These are phyloP conservation scores for Lasiodiplodia gonubiensis DNA, from an alignment of 2,329 filamentous ascomycete genomes.

Conservation along the genomic window DNA sequence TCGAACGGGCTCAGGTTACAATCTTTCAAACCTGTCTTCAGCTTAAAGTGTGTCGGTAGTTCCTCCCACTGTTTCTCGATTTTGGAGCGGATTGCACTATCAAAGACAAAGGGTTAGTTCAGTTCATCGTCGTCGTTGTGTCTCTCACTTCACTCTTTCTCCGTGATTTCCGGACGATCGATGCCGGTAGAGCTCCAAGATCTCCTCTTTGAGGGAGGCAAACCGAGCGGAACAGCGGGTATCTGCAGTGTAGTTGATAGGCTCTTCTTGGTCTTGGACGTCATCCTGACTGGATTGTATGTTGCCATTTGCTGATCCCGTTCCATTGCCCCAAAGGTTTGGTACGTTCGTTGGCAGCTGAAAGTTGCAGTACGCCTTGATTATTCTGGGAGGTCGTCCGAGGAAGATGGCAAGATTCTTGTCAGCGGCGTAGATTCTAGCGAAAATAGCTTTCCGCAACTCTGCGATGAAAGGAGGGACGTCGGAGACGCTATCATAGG, in stretches of 20 bases:
- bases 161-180: neutral
- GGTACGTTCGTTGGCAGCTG: constrained; percentile 26
- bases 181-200: constrained; percentile 24
- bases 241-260: constrained; percentile 26
- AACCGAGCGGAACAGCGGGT: constrained; percentile 28
- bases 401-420: constrained; percentile 58
- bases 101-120: constrained; percentile 23
- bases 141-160: constrained; percentile 29
- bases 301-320: neutral
- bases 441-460: constrained; percentile 50
- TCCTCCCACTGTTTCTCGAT: constrained; percentile 35
- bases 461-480: constrained; percentile 47
- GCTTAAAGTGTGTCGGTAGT: constrained; percentile 36
- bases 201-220: constrained; percentile 30
- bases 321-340: neutral
- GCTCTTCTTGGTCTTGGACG: constrained; percentile 1
- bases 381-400: constrained; percentile 55
- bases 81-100: neutral
- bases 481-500: constrained; percentile 35
- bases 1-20: constrained; percentile 34
- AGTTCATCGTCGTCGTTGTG: neutral
- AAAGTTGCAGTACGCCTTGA: constrained; percentile 50
- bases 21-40: constrained; percentile 30
- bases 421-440: constrained; percentile 53
- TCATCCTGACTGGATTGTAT: constrained; percentile 29